Conservation (phyloP, 345 rosid species). For the Euphorbia lathyris region DNA sequence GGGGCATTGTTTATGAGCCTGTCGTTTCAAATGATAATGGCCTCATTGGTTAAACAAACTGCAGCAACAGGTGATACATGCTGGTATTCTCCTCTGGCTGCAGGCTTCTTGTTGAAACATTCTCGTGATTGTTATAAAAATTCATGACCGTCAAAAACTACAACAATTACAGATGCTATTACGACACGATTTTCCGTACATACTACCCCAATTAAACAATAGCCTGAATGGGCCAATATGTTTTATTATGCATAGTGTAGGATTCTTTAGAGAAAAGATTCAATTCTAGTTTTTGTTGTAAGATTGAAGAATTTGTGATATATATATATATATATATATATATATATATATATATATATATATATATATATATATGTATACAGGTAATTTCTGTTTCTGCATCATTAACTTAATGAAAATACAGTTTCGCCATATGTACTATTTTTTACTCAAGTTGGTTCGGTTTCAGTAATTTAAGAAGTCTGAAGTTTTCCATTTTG, state of each 20-base stretch:
- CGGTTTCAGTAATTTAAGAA: neutral
- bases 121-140: neutral
- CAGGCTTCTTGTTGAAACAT: neutral
- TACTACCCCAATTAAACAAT: neutral
- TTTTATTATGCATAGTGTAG: neutral
- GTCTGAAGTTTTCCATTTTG: neutral
- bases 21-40: neutral
- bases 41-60: neutral
- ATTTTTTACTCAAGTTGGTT: neutral
- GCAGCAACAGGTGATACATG: neutral
- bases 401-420: neutral
- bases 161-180: neutral
- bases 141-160: neutral
- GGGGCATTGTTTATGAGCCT: neutral
- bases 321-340: too few relatives aligned
- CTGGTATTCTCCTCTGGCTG: neutral
- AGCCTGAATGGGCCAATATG: neutral
- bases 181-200: neutral
- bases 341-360: too few relatives aligned
- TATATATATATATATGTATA: too few relatives aligned
- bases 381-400: neutral
- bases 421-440: neutral
- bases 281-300: neutral
- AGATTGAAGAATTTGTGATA: neutral
- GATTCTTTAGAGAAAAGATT: neutral